phyloP scores from a whole-genome alignment of 139 green algal genomes.

The Chlamydomonas schloesseri region DNA sequence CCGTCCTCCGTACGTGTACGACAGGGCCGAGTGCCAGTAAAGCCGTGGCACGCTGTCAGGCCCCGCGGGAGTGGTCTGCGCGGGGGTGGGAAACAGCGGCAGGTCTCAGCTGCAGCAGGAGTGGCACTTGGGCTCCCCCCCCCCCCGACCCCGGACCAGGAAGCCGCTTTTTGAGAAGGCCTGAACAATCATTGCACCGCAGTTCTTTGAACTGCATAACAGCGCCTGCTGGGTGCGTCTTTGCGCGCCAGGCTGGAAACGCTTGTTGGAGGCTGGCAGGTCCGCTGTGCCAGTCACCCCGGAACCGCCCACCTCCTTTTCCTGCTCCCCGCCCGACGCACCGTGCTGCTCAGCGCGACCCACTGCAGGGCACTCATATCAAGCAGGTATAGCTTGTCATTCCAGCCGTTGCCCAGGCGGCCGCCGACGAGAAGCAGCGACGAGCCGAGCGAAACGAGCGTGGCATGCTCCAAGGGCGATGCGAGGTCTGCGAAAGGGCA shows the following conservation, averaged over 20 bases:
- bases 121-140: no score
- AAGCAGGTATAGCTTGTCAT: neutral
- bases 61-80: neutral
- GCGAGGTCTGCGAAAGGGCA: neutral
- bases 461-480: neutral
- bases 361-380: neutral
- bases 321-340: neutral
- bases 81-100: no score
- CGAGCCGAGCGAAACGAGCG: neutral
- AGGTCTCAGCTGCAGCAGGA: no score
- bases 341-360: neutral
- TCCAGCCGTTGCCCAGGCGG: neutral
- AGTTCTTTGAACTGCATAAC: no score
- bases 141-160: no score
- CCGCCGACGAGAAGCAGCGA: neutral
- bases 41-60: neutral
- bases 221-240: no score
- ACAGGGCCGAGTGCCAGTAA: conserved; percentile 16
- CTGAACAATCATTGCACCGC: no score
- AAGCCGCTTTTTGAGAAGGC: no score
- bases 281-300: no score
- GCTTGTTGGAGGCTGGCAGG: no score
- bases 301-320: no score
- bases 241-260: no score
- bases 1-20: neutral